A percentile compares a stretch with the other conserved stretches of the same genome.
These are phyloP conservation scores for Pseudevernia furfuracea DNA, from an alignment of 495 filamentous ascomycete genomes.

Conservation along the genomic window DNA sequence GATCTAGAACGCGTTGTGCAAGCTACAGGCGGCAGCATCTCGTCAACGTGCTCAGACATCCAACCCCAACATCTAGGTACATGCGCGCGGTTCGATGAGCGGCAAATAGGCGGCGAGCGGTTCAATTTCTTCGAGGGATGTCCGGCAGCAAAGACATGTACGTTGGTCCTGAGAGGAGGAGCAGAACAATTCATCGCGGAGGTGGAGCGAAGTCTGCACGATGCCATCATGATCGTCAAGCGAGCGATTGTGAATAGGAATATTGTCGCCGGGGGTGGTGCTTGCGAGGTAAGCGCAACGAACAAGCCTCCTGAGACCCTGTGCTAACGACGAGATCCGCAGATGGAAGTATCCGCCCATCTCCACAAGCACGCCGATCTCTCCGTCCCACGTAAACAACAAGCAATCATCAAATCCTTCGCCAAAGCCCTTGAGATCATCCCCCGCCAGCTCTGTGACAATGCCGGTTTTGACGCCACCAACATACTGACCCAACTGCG, in stretches of 20 bases:
- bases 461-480: slow-evolving; percentile 95
- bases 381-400: slow-evolving; percentile 89
- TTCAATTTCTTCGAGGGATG: slow-evolving; percentile 98
- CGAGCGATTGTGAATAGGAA: slow-evolving; percentile 86
- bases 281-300: slow-evolving; percentile 51
- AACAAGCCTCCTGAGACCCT: not conserved
- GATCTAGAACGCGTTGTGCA: slow-evolving; percentile 95
- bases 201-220: slow-evolving; percentile 92
- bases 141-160: slow-evolving; percentile 92
- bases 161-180: slow-evolving; percentile 86
- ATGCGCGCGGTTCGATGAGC: slow-evolving; percentile 86
- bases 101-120: slow-evolving; percentile 92
- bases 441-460: slow-evolving; percentile 93
- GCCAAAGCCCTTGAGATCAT: slow-evolving; percentile 96
- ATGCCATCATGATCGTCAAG: slow-evolving; percentile 99
- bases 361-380: slow-evolving; percentile 86
- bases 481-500: slow-evolving; percentile 92
- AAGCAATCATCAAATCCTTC: slow-evolving; percentile 94
- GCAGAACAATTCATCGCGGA: slow-evolving; percentile 99
- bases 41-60: slow-evolving; percentile 96
- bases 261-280: slow-evolving; percentile 93
- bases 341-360: slow-evolving; percentile 90
- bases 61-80: slow-evolving; percentile 80
- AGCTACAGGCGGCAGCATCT: slow-evolving; percentile 84
- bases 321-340: slow-evolving; percentile 3